Conservation (phyloP, 208 protist genomes). For the Balamuthia mandrillaris region DNA sequence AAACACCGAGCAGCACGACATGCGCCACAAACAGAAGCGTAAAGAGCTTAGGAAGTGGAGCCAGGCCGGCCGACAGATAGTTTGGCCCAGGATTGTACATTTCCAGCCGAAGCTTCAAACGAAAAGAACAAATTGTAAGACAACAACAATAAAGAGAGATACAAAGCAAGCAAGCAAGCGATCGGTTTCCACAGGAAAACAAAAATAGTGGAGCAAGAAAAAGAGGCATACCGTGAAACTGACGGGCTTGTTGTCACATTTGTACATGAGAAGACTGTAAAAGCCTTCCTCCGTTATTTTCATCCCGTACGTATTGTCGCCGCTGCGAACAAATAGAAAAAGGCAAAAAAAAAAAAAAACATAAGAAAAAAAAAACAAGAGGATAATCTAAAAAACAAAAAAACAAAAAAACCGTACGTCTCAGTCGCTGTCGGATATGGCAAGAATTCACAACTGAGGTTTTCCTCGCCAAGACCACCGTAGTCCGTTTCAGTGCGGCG, state of each 20-base stretch:
- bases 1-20: neutral
- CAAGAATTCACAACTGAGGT: neutral
- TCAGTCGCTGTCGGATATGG: neutral
- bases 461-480: neutral
- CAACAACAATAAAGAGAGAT: neutral
- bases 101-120: neutral
- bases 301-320: too few relatives aligned
- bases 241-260: neutral
- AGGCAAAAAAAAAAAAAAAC: too few relatives aligned
- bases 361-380: neutral
- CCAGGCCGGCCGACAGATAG: constrained; percentile 8
- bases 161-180: neutral
- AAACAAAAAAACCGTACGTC: neutral
- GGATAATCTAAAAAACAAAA: neutral
- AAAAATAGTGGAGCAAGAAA: neutral
- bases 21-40: neutral
- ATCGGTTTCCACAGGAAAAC: neutral
- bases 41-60: neutral
- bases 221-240: neutral
- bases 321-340: too few relatives aligned
- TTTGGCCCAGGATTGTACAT: constrained; percentile 20
- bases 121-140: neutral
- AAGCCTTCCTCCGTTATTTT: too few relatives aligned
- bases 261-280: too few relatives aligned
- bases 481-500: neutral